Evolutionary conservation across 2,329 filamentous ascomycete genomes (phyloP), one percentile per base, ranked within the genome.

Genomic region (Torrubiella hemipterigena): DNA sequence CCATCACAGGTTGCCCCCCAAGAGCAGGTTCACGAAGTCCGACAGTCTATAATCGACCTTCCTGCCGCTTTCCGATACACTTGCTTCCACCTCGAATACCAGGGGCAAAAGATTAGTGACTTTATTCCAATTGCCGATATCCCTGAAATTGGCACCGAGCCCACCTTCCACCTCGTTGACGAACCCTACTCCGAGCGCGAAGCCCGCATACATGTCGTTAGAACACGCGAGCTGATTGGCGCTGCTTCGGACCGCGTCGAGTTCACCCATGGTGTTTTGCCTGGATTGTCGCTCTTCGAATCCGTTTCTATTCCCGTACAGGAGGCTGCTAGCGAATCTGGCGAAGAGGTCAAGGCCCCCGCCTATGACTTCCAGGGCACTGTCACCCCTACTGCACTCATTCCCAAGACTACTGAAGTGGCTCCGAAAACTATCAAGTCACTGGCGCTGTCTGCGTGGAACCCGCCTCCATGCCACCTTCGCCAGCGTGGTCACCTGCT

Each of bases 181-280:
- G 91, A 98, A 51, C 84, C 93, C 27, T 98, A 98, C 57, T 98
- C 85, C 26, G 91, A 98, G 63, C 96, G 94, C 63, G 91, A 98
- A 61, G 89, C 91, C 18, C 79, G 93, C 42, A 81, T 98, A 67
- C 91, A 98, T 58, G 65, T 96, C 41, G 76, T 98, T 31, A 73
- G 91, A 42, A 80, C 94, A 38, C 73, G 91, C 40, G 91, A 98
- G 52, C 70, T 98, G 42, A 86, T 98, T 45, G 91, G 91, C 29
- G 89, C 89, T 45, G 78, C 89, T 25, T 86, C 86, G 25, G 77
- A 95, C 55, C 79, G 87, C 38, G 81, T 85, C 33, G 91, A 96
- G 54, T 76, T 79, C 34, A 69, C 93, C 26, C 81, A 93, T 45
- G 91, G 91, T 37, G 76, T 95, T 35, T 68, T 83, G 33, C 79